These are phyloP conservation scores for Isochrysis galbana DNA, from an alignment of 78 protist genomes.

Conservation along the genomic window DNA sequence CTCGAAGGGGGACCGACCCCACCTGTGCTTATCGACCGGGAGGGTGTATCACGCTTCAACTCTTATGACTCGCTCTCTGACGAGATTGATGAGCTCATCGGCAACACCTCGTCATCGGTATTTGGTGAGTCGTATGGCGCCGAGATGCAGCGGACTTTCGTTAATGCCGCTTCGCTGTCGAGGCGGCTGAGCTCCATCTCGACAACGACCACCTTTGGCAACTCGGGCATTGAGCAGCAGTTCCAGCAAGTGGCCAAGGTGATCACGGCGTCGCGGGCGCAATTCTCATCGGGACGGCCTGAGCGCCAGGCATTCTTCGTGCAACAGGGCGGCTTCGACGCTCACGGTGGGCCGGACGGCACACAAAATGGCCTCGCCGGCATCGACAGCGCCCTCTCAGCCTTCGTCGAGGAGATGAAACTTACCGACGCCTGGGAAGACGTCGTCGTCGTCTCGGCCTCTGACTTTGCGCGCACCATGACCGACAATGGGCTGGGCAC, in stretches of 20 bases:
- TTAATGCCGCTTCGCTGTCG: not conserved
- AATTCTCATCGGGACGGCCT: not conserved
- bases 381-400: not conserved
- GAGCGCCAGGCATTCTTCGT: constrained; percentile 23
- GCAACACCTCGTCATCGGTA: not conserved
- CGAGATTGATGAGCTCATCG: not conserved
- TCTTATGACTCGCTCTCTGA: not conserved
- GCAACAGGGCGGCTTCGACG: constrained; percentile 3
- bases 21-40: not conserved
- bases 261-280: not conserved
- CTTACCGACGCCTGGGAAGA: not conserved
- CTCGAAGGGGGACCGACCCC: not conserved
- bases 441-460: not conserved
- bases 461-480: constrained; percentile 31
- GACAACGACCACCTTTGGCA: not conserved
- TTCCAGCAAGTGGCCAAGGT: not conserved
- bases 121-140: not conserved
- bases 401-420: constrained; percentile 5
- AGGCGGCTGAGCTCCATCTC: not conserved
- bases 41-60: not conserved
- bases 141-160: not conserved
- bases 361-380: not conserved
- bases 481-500: constrained; percentile 2
- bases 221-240: not conserved
- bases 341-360: not conserved